Conservation (phyloP, 2,329 filamentous ascomycete species). For the Clarireedia hainanense region DNA sequence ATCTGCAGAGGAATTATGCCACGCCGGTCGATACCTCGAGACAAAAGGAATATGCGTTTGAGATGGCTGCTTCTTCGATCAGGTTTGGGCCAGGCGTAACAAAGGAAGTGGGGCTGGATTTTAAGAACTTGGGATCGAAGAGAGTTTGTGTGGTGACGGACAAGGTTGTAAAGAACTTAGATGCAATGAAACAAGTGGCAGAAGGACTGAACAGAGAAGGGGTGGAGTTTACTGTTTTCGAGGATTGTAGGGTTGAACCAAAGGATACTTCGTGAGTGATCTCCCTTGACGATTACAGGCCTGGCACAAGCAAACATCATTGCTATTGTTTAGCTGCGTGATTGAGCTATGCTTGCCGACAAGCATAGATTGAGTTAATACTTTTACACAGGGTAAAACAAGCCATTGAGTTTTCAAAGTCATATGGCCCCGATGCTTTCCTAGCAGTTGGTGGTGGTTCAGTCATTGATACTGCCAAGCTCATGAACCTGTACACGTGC, state of each 20-base stretch:
- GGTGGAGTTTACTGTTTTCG: conserved; percentile 73
- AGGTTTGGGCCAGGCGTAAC: conserved; percentile 90
- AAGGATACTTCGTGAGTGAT: conserved; percentile 77
- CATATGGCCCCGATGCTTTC: conserved; percentile 77
- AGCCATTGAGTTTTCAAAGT: conserved; percentile 79
- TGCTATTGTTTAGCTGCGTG: too few relatives aligned
- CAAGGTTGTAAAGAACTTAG: conserved; percentile 67
- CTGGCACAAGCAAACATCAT: background rate
- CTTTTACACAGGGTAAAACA: conserved; percentile 59
- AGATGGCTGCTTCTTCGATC: conserved; percentile 94
- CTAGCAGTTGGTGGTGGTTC: conserved; percentile 89
- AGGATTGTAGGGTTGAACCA: conserved; percentile 76
- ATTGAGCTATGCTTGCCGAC: too few relatives aligned
- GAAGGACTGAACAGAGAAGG: conserved; percentile 74
- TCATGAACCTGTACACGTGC: conserved; percentile 93
- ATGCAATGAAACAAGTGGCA: conserved; percentile 83
- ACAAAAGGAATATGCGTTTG: conserved; percentile 95
- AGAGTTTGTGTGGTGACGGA: conserved; percentile 92
- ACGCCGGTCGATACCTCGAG: conserved; percentile 64
- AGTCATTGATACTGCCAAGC: conserved; percentile 95
- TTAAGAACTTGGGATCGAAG: conserved; percentile 81
- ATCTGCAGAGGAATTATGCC: conserved; percentile 49
- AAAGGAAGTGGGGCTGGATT: conserved; percentile 96
- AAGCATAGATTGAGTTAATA: background rate
- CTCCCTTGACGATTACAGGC: background rate